These are phyloP conservation scores for Cardamine chenopodiifolia DNA, from an alignment of 345 rosid species.

Conservation along the genomic window DNA sequence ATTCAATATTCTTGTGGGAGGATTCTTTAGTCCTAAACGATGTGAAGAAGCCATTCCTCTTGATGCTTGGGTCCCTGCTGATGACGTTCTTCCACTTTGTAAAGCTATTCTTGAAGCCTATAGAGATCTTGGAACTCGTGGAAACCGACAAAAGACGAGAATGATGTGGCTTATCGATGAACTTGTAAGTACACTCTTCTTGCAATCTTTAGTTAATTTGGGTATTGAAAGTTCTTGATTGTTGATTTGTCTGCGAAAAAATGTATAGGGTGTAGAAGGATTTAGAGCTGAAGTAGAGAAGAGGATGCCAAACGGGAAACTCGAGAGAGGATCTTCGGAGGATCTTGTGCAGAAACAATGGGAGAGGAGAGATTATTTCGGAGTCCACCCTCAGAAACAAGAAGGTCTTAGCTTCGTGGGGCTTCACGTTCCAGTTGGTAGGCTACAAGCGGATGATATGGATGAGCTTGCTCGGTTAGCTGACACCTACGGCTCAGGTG, in stretches of 20 bases:
- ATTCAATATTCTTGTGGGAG: constrained; percentile 91
- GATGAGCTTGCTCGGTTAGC: constrained; percentile 80
- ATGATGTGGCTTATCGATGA: constrained; percentile 99
- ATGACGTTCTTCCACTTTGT: constrained; percentile 71
- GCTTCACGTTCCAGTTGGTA: constrained; percentile 84
- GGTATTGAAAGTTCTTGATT: constrained; percentile 4
- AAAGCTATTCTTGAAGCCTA: constrained; percentile 80
- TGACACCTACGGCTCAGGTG: constrained; percentile 78
- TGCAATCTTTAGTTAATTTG: not conserved
- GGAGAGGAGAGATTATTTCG: constrained; percentile 82
- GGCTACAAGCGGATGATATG: constrained; percentile 93
- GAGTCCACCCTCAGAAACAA: constrained; percentile 89
- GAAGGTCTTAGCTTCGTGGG: constrained; percentile 84
- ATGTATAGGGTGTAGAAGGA: constrained; percentile 76
- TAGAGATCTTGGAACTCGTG: constrained; percentile 88
- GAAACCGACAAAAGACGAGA: constrained; percentile 88
- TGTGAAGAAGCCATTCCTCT: constrained; percentile 93
- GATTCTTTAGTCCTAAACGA: constrained; percentile 89
- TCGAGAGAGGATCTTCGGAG: constrained; percentile 67
- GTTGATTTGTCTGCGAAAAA: not conserved
- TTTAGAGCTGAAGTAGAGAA: constrained; percentile 76
- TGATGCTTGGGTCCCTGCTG: constrained; percentile 90
- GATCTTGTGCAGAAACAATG: constrained; percentile 75
- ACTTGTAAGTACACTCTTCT: constrained; percentile 58
- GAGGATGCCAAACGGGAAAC: constrained; percentile 66